phyloP scores from a whole-genome alignment of 1,284 basidiomycete genomes.

The Ustilago curta region DNA sequence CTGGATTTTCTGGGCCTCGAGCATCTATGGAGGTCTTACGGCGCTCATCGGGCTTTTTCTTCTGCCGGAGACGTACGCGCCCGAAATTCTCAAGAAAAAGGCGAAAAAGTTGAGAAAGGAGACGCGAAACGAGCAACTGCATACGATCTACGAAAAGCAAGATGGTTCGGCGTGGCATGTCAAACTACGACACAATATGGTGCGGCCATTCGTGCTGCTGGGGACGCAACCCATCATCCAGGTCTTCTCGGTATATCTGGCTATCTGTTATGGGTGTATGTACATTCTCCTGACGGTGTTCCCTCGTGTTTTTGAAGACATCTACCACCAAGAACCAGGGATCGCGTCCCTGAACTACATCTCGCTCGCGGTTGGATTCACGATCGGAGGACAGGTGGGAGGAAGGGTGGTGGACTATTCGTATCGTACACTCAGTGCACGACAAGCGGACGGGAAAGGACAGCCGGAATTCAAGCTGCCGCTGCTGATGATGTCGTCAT shows the following conservation, averaged over 20 bases:
- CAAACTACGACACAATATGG: slow-evolving; percentile 67
- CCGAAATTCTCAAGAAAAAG: slow-evolving; percentile 63
- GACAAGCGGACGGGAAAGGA: slow-evolving; percentile 73
- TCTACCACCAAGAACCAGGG: slow-evolving; percentile 70
- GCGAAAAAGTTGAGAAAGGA: slow-evolving; percentile 72
- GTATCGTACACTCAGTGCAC: slow-evolving; percentile 73
- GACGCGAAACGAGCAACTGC: slow-evolving; percentile 61
- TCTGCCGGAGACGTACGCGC: slow-evolving; percentile 68
- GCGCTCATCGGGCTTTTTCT: slow-evolving; percentile 54
- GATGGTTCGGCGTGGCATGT: slow-evolving; percentile 64
- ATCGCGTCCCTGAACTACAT: slow-evolving; percentile 78
- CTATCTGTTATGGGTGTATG: slow-evolving; percentile 64
- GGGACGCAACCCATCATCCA: slow-evolving; percentile 72
- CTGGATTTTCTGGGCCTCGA: slow-evolving; percentile 56
- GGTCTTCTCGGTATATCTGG: slow-evolving; percentile 73
- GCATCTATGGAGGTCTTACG: slow-evolving; percentile 50
- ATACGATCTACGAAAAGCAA: slow-evolving; percentile 59
- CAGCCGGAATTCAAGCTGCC: slow-evolving; percentile 72
- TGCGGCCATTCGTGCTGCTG: slow-evolving; percentile 73
- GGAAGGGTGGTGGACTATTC: slow-evolving; percentile 74
- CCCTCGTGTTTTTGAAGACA: slow-evolving; percentile 74
- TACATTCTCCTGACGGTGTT: slow-evolving; percentile 77
- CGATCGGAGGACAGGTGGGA: slow-evolving; percentile 73
- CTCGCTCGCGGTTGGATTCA: slow-evolving; percentile 71
- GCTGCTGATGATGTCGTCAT: slow-evolving; percentile 75